Base-by-base conservation (phyloP, 768 basidiomycete genomes). In the Lactifluus volemus region DNA sequence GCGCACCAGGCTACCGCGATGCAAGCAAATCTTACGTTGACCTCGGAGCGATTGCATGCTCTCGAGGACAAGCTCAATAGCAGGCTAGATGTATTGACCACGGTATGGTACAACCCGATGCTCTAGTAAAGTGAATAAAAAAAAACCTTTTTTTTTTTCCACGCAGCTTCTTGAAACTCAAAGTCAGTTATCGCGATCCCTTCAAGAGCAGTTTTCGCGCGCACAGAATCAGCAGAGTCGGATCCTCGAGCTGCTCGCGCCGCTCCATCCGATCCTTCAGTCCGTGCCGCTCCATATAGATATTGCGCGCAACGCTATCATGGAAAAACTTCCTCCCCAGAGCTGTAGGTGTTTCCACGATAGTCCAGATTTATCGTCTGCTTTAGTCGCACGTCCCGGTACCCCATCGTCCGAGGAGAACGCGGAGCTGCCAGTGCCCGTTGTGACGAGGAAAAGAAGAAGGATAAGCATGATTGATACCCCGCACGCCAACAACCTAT, bases 211-310 rank as follows among this genome's bases (percentile, higher is more conserved):
- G 48, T 50, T 65, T 34, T 65, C 63, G 15, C 49, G 52, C 34
- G 14, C 38, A 5, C 65, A 86, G 53, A 79, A 83, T 21, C 86
- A 87, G 63, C 84, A 87, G 68, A 75, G 73, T 19, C 76, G 78
- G 12, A 77, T 86, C 0, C 69, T 88, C 2, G 68, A 81, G 25
- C 73, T 81, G 11, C 71, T 89, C 1, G 63, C 81, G 0, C 84
- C 88, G 7, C 70, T 89, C 15, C 70, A 85, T 2, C 85, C 87
- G 30, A 72, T 85, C 4, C 61, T 88, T 1, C 84, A 86, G 60
- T 73, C 81, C 9, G 64, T 88, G 19, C 81, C 85, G 1, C 69
- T 80, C 1, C 83, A 85, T 65, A 76, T 88, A 55, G 78, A 84
- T 12, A 39, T 63, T 17, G 67, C 68, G 6, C 65, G 68, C 9